Evolutionary conservation across 371 early-diverging fungal genomes (phyloP), one percentile per base, ranked within the genome.

Genomic region (Massospora cicadina): DNA sequence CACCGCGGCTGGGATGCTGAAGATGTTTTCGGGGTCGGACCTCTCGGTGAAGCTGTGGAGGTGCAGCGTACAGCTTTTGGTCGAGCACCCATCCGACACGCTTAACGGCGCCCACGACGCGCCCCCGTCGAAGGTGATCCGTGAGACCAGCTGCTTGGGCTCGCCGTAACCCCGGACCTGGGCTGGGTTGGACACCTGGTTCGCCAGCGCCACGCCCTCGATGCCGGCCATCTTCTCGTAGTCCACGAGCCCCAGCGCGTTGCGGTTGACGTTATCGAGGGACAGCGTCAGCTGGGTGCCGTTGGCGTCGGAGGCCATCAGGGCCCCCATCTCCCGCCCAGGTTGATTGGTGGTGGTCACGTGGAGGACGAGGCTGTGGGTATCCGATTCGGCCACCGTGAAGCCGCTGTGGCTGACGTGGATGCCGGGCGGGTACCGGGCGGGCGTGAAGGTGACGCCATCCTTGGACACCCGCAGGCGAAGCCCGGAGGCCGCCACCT

Each of bases 171-270:
- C 75, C 65, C 74, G 68, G 65, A 77, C 77, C 32, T 78, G 82
- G 1, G 72, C 69, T 29, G 84, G 76, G 63, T 94, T 94, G 61
- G 68, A 69, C 25, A 95, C 91, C 17, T 76, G 67, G 68, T 98
- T 98, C 65, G 89, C 85, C 7, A 98, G 65, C 0, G 93, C 83
- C 31, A 92, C 83, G 54, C 94, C 94, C 69, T 86, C 85, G 27
- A 98, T 80, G 12, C 91, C 95, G 60, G 86, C 84, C 80, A 95
- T 85, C 68, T 88, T 88, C 71, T 95, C 95, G 75, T 90, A 92
- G 68, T 98, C 98, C 2, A 95, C 95, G 65, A 87, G 79, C 26
- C 95, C 94, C 29, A 68, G 64, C 12, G 78, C 79, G 55, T 90
- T 85, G 33, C 89, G 85, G 70, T 95, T 94, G 28, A 89, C 85